These are phyloP conservation scores for Gentiana straminea DNA, from an alignment of 257 asterid genomes.

Conservation along the genomic window DNA sequence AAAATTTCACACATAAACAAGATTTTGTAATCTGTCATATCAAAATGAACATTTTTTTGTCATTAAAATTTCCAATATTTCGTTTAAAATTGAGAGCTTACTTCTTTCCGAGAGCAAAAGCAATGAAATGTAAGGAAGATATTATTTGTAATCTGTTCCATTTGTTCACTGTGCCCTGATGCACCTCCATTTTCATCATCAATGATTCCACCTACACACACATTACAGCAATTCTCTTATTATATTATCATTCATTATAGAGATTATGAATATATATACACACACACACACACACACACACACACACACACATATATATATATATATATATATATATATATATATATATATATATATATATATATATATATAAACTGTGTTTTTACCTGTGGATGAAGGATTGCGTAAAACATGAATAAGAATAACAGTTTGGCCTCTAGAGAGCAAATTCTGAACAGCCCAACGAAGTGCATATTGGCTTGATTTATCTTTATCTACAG, in stretches of 20 bases:
- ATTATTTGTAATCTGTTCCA: conserved; percentile 46
- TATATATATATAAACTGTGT: not conserved
- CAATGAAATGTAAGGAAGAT: conserved; percentile 69
- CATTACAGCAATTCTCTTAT: not conserved
- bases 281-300: no score
- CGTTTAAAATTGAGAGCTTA: conserved; percentile 14
- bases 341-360: not conserved
- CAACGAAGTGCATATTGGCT: conserved; percentile 80
- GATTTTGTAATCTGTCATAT: no score
- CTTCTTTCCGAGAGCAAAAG: conserved; percentile 76
- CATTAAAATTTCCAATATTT: no score
- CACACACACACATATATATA: no score
- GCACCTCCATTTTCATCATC: conserved; percentile 22
- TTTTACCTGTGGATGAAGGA: conserved; percentile 29
- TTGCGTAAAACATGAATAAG: conserved; percentile 66
- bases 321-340: no score
- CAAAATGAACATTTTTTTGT: no score
- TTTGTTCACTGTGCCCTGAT: conserved; percentile 21
- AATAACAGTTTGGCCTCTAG: conserved; percentile 53
- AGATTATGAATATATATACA: no score
- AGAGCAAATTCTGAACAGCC: conserved; percentile 55
- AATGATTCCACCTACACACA: conserved; percentile 31
- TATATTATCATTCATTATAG: no score
- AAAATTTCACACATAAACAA: not conserved
- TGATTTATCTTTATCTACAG: conserved; percentile 68